Evolutionary conservation across 805 yeast species (phyloP).

Genomic region (Saccharomycopsis olivae): DNA sequence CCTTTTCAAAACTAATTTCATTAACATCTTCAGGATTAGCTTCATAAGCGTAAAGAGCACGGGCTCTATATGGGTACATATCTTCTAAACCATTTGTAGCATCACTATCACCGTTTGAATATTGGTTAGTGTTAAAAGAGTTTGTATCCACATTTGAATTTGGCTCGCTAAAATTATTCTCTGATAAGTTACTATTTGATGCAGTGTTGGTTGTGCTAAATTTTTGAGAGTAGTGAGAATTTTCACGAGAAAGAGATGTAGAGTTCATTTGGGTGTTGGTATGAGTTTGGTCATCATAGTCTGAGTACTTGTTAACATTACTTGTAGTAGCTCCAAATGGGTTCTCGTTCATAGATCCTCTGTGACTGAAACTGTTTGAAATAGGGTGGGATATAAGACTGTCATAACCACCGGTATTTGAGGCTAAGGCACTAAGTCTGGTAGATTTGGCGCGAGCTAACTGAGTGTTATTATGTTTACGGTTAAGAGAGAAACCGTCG

Average conservation of each 20-base stretch:
- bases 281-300: conserved; percentile 17
- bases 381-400: conserved; percentile 16
- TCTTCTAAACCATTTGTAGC: conserved; percentile 19
- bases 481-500: conserved; percentile 63
- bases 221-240: conserved; percentile 17
- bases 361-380: conserved; percentile 12
- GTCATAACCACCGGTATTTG: conserved; percentile 13
- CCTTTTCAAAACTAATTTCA: conserved; percentile 83
- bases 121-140: conserved; percentile 5
- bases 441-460: conserved; percentile 12
- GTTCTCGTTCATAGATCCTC: conserved; percentile 14
- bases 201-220: conserved; percentile 11
- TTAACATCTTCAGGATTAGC: conserved; percentile 91
- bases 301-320: conserved; percentile 18
- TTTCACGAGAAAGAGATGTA: conserved; percentile 12
- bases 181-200: conserved; percentile 4
- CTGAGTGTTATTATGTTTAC: conserved; percentile 1
- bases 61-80: conserved; percentile 70
- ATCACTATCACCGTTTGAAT: background rate
- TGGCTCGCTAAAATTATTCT: conserved; percentile 2
- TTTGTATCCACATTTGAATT: conserved; percentile 2
- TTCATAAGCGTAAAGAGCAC: conserved; percentile 75
- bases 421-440: conserved; percentile 9
- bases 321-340: conserved; percentile 19
- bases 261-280: conserved; percentile 17